phyloP scores from a whole-genome alignment of 2,329 filamentous ascomycete species.

The Plenodomus lindquistii region DNA sequence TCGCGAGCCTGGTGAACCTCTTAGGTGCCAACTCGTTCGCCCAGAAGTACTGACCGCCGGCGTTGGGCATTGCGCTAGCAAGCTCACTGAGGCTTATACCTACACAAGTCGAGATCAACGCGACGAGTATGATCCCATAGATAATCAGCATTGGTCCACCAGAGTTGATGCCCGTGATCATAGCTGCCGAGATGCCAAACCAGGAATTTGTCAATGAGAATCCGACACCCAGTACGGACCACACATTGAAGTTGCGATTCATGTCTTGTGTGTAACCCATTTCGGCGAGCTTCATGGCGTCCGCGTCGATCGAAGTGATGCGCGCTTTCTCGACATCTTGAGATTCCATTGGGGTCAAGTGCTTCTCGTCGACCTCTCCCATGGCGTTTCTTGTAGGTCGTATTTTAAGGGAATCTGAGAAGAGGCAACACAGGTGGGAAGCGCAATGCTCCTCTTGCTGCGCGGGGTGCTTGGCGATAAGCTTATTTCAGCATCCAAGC shows the following conservation, averaged over 20 bases:
- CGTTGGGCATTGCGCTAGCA: constrained; percentile 55
- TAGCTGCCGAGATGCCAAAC: constrained; percentile 55
- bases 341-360: constrained; percentile 7
- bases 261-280: constrained; percentile 57
- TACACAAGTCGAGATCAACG: constrained; percentile 51
- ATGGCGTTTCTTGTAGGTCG: constrained; percentile 1
- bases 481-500: constrained; percentile 12
- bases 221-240: constrained; percentile 55
- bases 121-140: constrained; percentile 55
- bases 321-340: constrained; percentile 13
- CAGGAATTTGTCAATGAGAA: constrained; percentile 58
- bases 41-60: constrained; percentile 59
- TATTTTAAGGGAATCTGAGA: not conserved
- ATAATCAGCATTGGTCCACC: constrained; percentile 55
- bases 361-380: constrained; percentile 18
- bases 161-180: constrained; percentile 56
- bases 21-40: constrained; percentile 53
- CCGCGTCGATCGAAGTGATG: constrained; percentile 32
- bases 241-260: constrained; percentile 54
- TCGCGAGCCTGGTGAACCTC: constrained; percentile 50
- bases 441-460: not conserved
- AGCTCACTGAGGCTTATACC: constrained; percentile 53
- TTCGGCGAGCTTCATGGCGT: constrained; percentile 51
- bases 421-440: not conserved
- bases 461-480: constrained; percentile 8